These are phyloP conservation scores for Ampelomyces quisqualis DNA, from an alignment of 2,329 filamentous ascomycete genomes.

Conservation along the genomic window DNA sequence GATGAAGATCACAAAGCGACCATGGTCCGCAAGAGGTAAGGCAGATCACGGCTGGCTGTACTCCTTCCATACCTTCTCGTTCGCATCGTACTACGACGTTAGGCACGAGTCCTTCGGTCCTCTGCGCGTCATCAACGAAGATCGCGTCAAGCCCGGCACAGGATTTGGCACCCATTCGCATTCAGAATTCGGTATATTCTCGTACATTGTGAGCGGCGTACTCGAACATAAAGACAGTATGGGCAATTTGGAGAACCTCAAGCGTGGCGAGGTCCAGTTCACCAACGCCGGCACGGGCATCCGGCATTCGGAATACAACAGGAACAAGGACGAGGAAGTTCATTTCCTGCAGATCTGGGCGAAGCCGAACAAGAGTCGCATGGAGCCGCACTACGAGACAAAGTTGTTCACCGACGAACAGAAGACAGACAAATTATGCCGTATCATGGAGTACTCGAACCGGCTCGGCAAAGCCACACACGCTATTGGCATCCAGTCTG, in stretches of 20 bases:
- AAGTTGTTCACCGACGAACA: conserved; percentile 69
- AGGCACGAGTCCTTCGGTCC: conserved; percentile 69
- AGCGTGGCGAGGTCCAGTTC: conserved; percentile 82
- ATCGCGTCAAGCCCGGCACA: conserved; percentile 70
- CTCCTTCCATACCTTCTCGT: conserved; percentile 83
- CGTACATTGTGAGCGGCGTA: conserved; percentile 80
- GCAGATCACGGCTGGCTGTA: conserved; percentile 85
- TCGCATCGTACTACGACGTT: conserved; percentile 71
- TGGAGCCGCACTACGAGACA: conserved; percentile 76
- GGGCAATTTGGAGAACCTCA: conserved; percentile 69
- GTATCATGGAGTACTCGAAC: conserved; percentile 74
- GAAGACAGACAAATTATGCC: conserved; percentile 70
- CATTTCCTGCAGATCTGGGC: conserved; percentile 93
- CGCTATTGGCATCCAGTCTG: conserved; percentile 77
- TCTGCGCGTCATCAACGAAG: conserved; percentile 84
- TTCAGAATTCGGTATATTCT: conserved; percentile 86
- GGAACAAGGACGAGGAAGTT: conserved; percentile 67
- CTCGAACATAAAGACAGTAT: conserved; percentile 86
- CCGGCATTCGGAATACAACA: conserved; percentile 79
- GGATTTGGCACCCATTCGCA: conserved; percentile 87
- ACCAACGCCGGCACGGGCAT: conserved; percentile 82
- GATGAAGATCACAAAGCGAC: conserved; percentile 71
- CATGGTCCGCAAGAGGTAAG: conserved; percentile 71
- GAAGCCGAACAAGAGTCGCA: conserved; percentile 70
- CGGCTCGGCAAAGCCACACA: conserved; percentile 64